Conservation (phyloP, 1,284 basidiomycete species). For the Leccinum griseonigrum region DNA sequence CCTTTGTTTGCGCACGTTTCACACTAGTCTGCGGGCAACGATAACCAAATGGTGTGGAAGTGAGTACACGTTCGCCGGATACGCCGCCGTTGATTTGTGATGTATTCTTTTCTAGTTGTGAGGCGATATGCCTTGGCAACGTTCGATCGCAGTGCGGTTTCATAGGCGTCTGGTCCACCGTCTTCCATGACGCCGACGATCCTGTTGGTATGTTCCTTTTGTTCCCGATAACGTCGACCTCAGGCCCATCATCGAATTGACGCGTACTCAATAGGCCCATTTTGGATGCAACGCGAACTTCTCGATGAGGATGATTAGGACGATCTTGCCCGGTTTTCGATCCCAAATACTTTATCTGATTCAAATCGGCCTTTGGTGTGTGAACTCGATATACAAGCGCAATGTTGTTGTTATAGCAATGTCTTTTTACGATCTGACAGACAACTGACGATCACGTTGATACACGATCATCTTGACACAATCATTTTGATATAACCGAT, state of each 20-base stretch:
- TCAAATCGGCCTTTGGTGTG: background rate
- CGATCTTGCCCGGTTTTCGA: background rate
- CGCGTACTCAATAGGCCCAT: slow-evolving; percentile 21
- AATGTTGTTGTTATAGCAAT: background rate
- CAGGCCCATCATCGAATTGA: background rate
- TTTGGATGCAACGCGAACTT: slow-evolving; percentile 29
- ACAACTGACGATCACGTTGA: background rate
- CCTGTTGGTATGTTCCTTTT: slow-evolving; percentile 46
- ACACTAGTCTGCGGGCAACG: slow-evolving; percentile 53
- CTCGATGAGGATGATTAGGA: slow-evolving; percentile 26
- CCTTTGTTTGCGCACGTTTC: background rate
- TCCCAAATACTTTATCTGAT: background rate
- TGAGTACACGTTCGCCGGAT: slow-evolving; percentile 24
- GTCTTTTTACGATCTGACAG: background rate
- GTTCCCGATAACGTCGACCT: background rate
- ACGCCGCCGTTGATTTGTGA: background rate
- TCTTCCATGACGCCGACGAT: slow-evolving; percentile 58
- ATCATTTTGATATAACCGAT: background rate
- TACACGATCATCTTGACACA: background rate
- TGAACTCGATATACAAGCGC: background rate
- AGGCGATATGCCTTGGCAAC: slow-evolving; percentile 62
- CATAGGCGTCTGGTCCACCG: slow-evolving; percentile 67
- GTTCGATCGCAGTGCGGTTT: slow-evolving; percentile 58
- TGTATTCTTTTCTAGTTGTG: slow-evolving; percentile 41
- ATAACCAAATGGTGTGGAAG: slow-evolving; percentile 62